Percentiles rank a stretch among this genome's conserved stretches.
phyloP scores from a whole-genome alignment of 768 basidiomycete genomes.

The Tephrocybe rancida region DNA sequence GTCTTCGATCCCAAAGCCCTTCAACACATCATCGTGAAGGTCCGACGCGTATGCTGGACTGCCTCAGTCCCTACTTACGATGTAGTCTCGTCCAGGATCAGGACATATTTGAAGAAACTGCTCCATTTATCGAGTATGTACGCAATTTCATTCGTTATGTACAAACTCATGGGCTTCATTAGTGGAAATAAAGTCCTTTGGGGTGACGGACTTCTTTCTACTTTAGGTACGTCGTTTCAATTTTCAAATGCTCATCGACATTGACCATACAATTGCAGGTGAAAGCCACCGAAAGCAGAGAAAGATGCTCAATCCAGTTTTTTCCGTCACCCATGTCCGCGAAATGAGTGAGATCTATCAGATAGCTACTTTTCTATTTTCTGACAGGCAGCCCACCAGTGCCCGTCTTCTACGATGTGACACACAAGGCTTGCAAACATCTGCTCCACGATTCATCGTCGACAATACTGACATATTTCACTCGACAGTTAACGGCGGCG shows the following conservation, averaged over 20 bases:
- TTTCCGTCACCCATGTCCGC: constrained; percentile 26
- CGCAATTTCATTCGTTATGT: no score
- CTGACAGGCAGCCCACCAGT: constrained; percentile 20
- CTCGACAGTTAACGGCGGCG: constrained; percentile 3
- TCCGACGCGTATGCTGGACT: background rate
- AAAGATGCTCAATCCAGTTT: constrained; percentile 32
- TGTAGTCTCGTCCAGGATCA: constrained; percentile 35
- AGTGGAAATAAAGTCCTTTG: no score
- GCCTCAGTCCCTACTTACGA: background rate
- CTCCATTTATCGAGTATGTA: constrained; percentile 14
- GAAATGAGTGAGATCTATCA: constrained; percentile 9
- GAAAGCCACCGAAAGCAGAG: constrained; percentile 28
- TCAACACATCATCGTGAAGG: constrained; percentile 36
- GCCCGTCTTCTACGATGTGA: constrained; percentile 19
- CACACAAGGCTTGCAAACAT: constrained; percentile 7
- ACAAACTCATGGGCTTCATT: no score
- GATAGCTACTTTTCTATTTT: constrained; percentile 15
- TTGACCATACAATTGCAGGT: constrained; percentile 16
- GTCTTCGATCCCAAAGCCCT: constrained; percentile 37
- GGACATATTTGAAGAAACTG: constrained; percentile 31
- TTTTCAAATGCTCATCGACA: background rate
- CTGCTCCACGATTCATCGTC: background rate
- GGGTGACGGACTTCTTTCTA: constrained; percentile 20
- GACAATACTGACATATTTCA: background rate
- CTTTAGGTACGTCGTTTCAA: constrained; percentile 16